These are phyloP conservation scores for Cetradonia linearis DNA, from an alignment of 495 filamentous ascomycete species.

Conservation along the genomic window DNA sequence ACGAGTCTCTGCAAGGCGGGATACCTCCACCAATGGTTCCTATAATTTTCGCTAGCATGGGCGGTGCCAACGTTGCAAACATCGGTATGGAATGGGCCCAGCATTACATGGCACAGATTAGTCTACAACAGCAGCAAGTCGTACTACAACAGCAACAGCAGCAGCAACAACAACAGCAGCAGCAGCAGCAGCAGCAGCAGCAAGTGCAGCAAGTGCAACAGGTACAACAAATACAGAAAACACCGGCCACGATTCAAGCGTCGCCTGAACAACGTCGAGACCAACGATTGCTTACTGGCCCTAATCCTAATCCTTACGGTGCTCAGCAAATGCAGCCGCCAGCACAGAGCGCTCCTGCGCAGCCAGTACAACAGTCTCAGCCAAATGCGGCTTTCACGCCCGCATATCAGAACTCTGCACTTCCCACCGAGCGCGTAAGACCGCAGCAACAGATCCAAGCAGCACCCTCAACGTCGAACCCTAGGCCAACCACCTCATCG, in stretches of 20 bases:
- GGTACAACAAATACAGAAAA: conserved; percentile 37
- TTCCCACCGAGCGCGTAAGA: conserved; percentile 28
- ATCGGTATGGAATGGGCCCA: conserved; percentile 63
- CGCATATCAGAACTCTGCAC: conserved; percentile 26
- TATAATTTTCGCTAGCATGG: conserved; percentile 78
- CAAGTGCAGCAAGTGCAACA: conserved; percentile 40
- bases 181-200: conserved; percentile 42
- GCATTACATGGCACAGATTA: conserved; percentile 47
- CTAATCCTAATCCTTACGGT: conserved; percentile 33
- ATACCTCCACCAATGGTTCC: conserved; percentile 82
- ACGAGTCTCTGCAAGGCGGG: conserved; percentile 67
- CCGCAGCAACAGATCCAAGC: conserved; percentile 26
- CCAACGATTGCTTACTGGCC: conserved; percentile 27
- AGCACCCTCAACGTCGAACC: conserved; percentile 27
- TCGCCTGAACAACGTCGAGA: conserved; percentile 31
- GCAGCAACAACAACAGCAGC: conserved; percentile 34
- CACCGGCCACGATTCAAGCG: conserved; percentile 27
- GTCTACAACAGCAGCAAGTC: conserved; percentile 33
- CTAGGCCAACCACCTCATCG: conserved; percentile 30
- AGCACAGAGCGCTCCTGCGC: conserved; percentile 11
- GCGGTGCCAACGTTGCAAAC: conserved; percentile 50
- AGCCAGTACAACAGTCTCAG: conserved; percentile 14
- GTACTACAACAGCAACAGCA: conserved; percentile 44
- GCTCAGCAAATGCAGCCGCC: conserved; percentile 25
- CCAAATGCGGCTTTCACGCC: conserved; percentile 28